Base-by-base conservation (phyloP, 352 stramenopile genomes). In the Globisporangium echinulatum region DNA sequence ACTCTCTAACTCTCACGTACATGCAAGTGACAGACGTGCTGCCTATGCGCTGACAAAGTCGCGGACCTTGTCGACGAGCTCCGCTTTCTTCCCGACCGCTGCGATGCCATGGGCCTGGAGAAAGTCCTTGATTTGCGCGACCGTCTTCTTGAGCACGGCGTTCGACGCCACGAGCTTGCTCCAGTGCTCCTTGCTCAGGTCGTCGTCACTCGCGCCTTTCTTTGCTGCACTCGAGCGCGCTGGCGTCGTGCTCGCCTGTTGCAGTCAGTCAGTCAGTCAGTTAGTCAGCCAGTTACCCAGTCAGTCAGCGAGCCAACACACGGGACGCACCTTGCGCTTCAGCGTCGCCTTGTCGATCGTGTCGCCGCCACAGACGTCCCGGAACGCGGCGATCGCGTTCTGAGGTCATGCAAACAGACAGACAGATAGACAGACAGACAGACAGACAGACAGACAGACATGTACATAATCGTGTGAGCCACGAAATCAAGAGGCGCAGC, bases 41-140 rank as follows among this genome's bases (percentile, higher is more conserved):
- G 6, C 8, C 42, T 64, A 66, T n/a, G 43, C 54, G 19, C 61
- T 54, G 7, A 88, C 44, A 17, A 92, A 88, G 42, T 65, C 62
- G 40, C 70, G 71, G 1, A 83, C 68, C 2, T 70, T 68, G 14
- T 77, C 67, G 7, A 94, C 59, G 19, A 94, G 72, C 48, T 92
- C 82, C 14, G 69, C 74, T 61, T 94, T 94, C 7, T 74, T 75
- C 9, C 85, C 82, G 0, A 64, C 61, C 9, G 70, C 61, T 11
- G 71, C 38, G 7, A 85, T 55, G 5, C 64, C 68, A 36, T 92
- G 74, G 2, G 71, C 73, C 0, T 76, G 64, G 2, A 91, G 63
- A 39, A 94, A 91, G 1, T 63, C 71, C 50, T 92, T 91, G 56
- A 94, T 63, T 59, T 91, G 71, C 48, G 67, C 58, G 0, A 94